A percentile compares a stretch with the other conserved stretches of the same genome.
phyloP scores from a whole-genome alignment of 208 protist genomes.

The Crithidia thermophila region DNA sequence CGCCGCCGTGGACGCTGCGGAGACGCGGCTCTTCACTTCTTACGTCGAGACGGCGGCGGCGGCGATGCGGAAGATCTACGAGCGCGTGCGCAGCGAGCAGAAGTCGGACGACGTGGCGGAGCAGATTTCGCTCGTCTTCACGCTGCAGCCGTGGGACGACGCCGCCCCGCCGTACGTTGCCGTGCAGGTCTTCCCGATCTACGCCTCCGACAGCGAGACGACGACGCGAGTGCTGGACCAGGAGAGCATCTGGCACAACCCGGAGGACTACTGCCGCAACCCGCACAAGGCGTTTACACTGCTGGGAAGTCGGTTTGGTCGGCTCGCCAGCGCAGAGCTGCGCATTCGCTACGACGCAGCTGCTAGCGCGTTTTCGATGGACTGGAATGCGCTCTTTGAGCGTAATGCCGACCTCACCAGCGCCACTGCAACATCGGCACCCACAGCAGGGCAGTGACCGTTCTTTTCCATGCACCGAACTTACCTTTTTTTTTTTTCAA shows the following conservation, averaged over 20 bases:
- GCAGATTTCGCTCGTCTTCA: conserved; percentile 17
- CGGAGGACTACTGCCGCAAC: not conserved
- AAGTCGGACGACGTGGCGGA: not conserved
- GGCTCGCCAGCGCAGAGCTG: conserved; percentile 23
- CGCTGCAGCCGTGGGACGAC: conserved; percentile 12
- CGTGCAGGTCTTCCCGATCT: conserved; percentile 28
- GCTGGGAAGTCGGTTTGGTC: conserved; percentile 14
- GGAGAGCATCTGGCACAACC: conserved; percentile 3
- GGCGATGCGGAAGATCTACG: conserved; percentile 19
- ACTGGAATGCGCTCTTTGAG: conserved; percentile 19
- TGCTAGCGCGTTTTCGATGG: not conserved
- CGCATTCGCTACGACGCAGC: conserved; percentile 14
- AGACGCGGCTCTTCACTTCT: conserved; percentile 11
- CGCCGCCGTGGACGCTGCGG: conserved; percentile 8
- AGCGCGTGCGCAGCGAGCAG: conserved; percentile 12
- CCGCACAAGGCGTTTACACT: conserved; percentile 29
- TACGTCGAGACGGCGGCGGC: conserved; percentile 8
- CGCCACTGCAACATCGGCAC: not conserved
- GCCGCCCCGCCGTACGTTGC: conserved; percentile 9
- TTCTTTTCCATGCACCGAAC: not conserved
- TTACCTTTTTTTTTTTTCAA: conserved; percentile 8
- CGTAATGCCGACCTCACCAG: not conserved
- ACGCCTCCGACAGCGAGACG: conserved; percentile 4
- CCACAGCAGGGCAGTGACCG: not conserved
- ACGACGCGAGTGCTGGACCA: conserved; percentile 10